phyloP scores from a whole-genome alignment of 1,139 yeast genomes.

The Hansenula lynferdii region DNA sequence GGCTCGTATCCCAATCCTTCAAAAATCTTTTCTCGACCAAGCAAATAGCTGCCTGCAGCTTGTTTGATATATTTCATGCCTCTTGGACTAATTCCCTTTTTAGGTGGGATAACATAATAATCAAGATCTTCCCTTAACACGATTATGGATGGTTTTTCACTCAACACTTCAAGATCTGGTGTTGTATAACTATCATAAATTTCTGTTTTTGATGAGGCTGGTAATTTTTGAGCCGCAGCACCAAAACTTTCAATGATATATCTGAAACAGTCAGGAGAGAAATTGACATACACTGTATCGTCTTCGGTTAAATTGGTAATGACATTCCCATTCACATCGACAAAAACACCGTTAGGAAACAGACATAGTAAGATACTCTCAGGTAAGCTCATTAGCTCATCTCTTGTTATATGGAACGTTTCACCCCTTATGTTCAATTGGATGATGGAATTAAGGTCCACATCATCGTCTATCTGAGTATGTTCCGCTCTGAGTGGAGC shows the following conservation, averaged over 20 bases:
- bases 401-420: conserved; percentile 69
- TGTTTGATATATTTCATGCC: conserved; percentile 60
- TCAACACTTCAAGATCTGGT: conserved; percentile 53
- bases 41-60: conserved; percentile 62
- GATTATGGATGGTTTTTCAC: conserved; percentile 84
- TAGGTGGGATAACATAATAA: conserved; percentile 83
- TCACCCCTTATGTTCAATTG: conserved; percentile 62
- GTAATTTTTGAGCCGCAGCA: conserved; percentile 35
- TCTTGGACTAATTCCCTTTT: conserved; percentile 32
- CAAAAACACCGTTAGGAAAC: conserved; percentile 86
- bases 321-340: conserved; percentile 71
- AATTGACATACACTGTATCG: conserved; percentile 75
- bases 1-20: conserved; percentile 54
- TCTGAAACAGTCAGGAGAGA: conserved; percentile 80
- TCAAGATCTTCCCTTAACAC: conserved; percentile 93
- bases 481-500: conserved; percentile 22
- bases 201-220: conserved; percentile 25
- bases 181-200: conserved; percentile 27
- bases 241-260: conserved; percentile 56
- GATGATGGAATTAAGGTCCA: conserved; percentile 56
- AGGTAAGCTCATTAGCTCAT: conserved; percentile 86
- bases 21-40: conserved; percentile 58
- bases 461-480: conserved; percentile 25
- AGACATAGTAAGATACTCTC: conserved; percentile 83
- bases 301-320: conserved; percentile 72